Evolutionary conservation across 495 filamentous ascomycete genomes (phyloP), one percentile per base, ranked within the genome.

Genomic region (Xylaria cubensis): DNA sequence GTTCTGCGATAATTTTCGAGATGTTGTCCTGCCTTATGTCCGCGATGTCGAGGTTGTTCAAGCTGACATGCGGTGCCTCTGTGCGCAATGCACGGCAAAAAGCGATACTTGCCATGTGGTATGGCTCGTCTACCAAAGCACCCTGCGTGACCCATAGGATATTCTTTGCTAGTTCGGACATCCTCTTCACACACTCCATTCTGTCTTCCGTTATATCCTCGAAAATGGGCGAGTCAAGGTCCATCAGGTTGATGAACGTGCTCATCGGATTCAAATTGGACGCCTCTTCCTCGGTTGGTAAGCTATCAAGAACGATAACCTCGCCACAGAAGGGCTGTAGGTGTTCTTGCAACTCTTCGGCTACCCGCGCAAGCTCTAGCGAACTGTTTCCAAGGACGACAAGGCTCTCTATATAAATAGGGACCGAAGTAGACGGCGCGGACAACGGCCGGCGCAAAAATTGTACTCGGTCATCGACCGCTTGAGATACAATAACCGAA

Each of bases 401-500:
- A 46, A 77, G 71, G 44, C 66, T 69, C 3, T 69, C 53, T 7
- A 69, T 69, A 41, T 58, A 61, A 13, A 61, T 21, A 17, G 44
- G 26, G 24, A 39, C 36, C 24, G 66, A 46, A 21, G 66, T 26
- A 12, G 51, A 26, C 12, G 62, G 10, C 5, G 48, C 21, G 1
- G 64, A 70, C 4, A 84, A 58, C 3, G 84, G 84, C 32, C 80
- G 39, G 3, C 83, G 77, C 15, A 86, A 50, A 21, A 80, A 71
- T 3, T 67, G 68, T 10, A 85, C 48, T 12, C 74, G 73, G 3
- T 79, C 86, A 86, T 88, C 81, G 0, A 87, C 81, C 0, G 87
- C 87, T 67, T 88, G 86, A 0, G 81, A 73, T 0, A 74, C 72
- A 36, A 88, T 80, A 21, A 87, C 75, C 0, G 81, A 83, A 12